Evolutionary conservation across 768 basidiomycete genomes (phyloP).

Genomic region (Fistulinella prunicolor): DNA sequence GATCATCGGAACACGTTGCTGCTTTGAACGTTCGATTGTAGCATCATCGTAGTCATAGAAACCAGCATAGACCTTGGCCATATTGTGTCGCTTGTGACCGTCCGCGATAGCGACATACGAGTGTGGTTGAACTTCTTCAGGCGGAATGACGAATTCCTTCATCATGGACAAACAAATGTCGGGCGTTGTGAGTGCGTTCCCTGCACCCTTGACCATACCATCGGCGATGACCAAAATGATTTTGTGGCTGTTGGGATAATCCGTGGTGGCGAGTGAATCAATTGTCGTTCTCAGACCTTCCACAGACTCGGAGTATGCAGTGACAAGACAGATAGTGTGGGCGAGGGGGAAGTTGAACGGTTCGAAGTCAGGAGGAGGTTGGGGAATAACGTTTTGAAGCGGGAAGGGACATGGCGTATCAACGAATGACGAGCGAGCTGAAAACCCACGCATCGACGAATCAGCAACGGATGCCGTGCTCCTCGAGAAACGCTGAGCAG

Average conservation of each 20-base stretch:
- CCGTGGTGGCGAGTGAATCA: constrained; percentile 97
- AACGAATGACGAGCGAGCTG: constrained; percentile 48
- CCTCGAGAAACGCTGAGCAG: constrained; percentile 67
- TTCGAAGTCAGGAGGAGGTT: constrained; percentile 87
- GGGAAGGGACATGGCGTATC: constrained; percentile 92
- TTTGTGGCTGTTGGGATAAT: constrained; percentile 98
- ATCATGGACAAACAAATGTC: constrained; percentile 96
- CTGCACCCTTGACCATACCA: constrained; percentile 96
- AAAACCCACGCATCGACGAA: constrained; percentile 22
- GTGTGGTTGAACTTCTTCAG: constrained; percentile 85
- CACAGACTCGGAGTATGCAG: constrained; percentile 95
- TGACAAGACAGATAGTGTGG: constrained; percentile 94
- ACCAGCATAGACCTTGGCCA: constrained; percentile 97
- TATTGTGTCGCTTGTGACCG: constrained; percentile 99
- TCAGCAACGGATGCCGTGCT: constrained; percentile 77
- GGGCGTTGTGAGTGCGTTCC: constrained; percentile 85
- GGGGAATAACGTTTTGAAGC: constrained; percentile 83
- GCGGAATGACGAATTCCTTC: constrained; percentile 84
- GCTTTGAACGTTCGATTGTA: constrained; percentile 87
- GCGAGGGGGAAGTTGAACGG: constrained; percentile 95
- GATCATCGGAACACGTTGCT: constrained; percentile 94
- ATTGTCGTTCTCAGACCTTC: constrained; percentile 96
- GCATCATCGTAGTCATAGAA: constrained; percentile 94
- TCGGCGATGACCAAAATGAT: constrained; percentile 94
- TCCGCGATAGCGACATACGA: constrained; percentile 99